These are phyloP conservation scores for Tetrastigma voinierianum DNA, from an alignment of 164 flowering plant species.

Conservation along the genomic window DNA sequence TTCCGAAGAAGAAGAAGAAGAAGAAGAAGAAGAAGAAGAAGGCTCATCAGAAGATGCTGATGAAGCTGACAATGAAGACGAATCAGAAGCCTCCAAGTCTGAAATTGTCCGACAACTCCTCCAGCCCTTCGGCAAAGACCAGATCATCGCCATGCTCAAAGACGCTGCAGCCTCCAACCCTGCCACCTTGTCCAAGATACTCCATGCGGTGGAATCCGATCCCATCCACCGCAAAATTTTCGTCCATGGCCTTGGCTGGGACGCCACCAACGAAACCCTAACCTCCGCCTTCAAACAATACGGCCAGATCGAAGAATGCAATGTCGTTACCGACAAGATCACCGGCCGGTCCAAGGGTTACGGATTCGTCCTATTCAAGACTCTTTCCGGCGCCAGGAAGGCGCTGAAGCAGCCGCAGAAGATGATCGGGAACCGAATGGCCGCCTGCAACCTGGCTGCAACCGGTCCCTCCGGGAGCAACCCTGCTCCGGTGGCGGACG, in stretches of 20 bases:
- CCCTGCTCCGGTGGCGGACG: conserved; percentile 46
- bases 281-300: conserved; percentile 32
- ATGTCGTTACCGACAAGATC: conserved; percentile 32
- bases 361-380: conserved; percentile 32
- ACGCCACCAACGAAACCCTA: conserved; percentile 48
- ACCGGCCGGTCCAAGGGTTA: conserved; percentile 40
- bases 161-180: conserved; percentile 24
- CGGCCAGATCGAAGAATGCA: conserved; percentile 61
- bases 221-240: conserved; percentile 19
- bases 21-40: not conserved
- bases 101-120: conserved; percentile 28
- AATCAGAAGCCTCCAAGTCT: conserved; percentile 8
- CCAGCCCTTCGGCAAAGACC: conserved; percentile 39
- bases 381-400: conserved; percentile 29
- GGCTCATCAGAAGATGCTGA: conserved; percentile 1
- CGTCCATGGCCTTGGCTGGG: conserved; percentile 59
- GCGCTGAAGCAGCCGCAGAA: conserved; percentile 37
- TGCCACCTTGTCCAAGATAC: conserved; percentile 19
- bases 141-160: conserved; percentile 28
- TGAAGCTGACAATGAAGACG: conserved; percentile 5
- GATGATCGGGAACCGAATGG: conserved; percentile 32
- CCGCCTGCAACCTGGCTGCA: conserved; percentile 38
- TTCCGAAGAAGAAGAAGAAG: not conserved
- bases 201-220: conserved; percentile 19
- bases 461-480: conserved; percentile 18